Evolutionary conservation across 2,329 filamentous ascomycete species (phyloP).

Genomic region (Sclerotinia sclerotiorum): DNA sequence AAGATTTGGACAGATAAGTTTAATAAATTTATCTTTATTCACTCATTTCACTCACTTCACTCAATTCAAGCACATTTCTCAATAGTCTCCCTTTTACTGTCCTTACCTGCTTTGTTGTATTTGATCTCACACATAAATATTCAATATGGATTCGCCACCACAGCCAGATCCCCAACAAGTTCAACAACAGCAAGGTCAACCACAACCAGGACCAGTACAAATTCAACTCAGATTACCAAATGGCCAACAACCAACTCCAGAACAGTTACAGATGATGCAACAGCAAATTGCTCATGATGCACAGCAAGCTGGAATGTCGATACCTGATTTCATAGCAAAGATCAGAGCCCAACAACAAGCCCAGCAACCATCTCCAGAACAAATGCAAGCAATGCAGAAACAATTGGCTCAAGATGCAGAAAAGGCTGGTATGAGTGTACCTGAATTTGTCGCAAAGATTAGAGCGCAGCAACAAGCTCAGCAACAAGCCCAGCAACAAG

Average conservation of each 20-base stretch:
- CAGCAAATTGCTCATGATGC: constrained; percentile 80
- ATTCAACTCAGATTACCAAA: constrained; percentile 33
- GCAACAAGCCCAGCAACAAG: constrained; percentile 49
- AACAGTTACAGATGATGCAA: constrained; percentile 85
- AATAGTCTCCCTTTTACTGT: background rate
- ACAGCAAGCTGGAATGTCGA: constrained; percentile 77
- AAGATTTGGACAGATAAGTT: constrained; percentile 18
- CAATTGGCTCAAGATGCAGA: constrained; percentile 80
- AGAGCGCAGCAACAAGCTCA: constrained; percentile 55
- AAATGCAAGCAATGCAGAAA: constrained; percentile 80
- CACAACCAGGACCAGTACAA: constrained; percentile 27
- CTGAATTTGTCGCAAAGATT: constrained; percentile 74
- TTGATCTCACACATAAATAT: background rate
- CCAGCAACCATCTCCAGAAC: constrained; percentile 70
- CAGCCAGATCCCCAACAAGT: constrained; percentile 11
- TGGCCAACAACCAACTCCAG: constrained; percentile 62
- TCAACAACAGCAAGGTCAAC: background rate
- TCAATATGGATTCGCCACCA: constrained; percentile 14
- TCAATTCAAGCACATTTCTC: background rate
- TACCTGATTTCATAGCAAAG: constrained; percentile 77
- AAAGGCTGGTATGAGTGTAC: constrained; percentile 80
- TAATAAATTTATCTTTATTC: constrained; percentile 20
- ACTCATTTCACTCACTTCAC: constrained; percentile 22
- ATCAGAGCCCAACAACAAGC: constrained; percentile 48
- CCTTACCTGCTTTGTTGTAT: background rate